Evolutionary conservation across 192 early-diverging fungal species (phyloP).

Genomic region (Coemansia sp.): DNA sequence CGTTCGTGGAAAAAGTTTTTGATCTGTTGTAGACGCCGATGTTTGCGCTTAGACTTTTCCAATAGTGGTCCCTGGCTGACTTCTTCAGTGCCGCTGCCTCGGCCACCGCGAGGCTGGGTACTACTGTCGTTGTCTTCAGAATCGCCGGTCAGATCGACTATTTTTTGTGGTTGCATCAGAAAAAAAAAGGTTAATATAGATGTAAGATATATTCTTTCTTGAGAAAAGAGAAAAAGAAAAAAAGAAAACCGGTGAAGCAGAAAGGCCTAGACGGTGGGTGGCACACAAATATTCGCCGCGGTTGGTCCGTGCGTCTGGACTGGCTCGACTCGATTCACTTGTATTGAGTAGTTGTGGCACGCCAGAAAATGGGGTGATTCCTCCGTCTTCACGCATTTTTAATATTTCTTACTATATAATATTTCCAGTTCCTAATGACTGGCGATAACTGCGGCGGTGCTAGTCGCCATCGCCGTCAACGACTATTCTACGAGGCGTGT

Average conservation of each 20-base stretch:
- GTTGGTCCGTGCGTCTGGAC: not conserved
- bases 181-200: not conserved
- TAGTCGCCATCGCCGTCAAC: constrained; percentile 3
- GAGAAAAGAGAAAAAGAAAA: not conserved
- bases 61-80: no score
- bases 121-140: not conserved
- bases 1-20: constrained; percentile 26
- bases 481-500: constrained; percentile 38
- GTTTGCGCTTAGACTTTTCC: not conserved
- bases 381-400: not conserved
- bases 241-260: not conserved
- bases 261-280: not conserved
- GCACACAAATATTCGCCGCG: not conserved
- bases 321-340: no score
- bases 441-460: not conserved
- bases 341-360: no score
- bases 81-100: not conserved
- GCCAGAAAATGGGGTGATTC: no score
- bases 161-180: not conserved
- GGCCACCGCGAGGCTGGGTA: constrained; percentile 1
- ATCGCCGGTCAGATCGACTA: not conserved
- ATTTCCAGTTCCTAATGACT: not conserved
- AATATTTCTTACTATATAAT: not conserved
- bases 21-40: constrained; percentile 15
- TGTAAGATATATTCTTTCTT: not conserved